A percentile compares a stretch with the other conserved stretches of the same genome.
phyloP scores from a whole-genome alignment of 768 basidiomycete genomes.

The Cyathus striatus region DNA sequence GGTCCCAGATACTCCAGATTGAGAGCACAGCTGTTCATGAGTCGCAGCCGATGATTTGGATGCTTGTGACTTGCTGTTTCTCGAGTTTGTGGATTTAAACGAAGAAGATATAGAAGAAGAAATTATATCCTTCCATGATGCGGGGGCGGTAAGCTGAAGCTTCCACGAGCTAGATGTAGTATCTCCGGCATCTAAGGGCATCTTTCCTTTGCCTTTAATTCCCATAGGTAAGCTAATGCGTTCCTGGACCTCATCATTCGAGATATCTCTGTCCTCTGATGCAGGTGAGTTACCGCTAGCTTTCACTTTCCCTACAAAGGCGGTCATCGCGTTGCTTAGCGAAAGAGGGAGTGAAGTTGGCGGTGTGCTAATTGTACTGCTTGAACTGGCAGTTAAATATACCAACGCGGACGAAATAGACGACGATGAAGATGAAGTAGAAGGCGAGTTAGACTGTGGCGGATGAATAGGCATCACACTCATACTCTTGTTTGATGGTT shows the following conservation, averaged over 20 bases:
- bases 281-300: conserved; percentile 4
- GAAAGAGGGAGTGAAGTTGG: conserved; percentile 51
- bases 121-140: conserved; percentile 35
- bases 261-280: conserved; percentile 10
- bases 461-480: no score
- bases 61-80: conserved; percentile 25
- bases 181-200: conserved; percentile 21
- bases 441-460: conserved; percentile 23
- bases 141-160: conserved; percentile 17
- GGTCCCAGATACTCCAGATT: conserved; percentile 29
- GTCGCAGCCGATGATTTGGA: conserved; percentile 11
- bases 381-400: conserved; percentile 30
- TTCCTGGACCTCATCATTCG: conserved; percentile 11
- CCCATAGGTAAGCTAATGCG: conserved; percentile 23
- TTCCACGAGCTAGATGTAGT: conserved; percentile 35
- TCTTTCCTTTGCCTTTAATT: conserved; percentile 28
- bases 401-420: conserved; percentile 40
- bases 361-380: conserved; percentile 48
- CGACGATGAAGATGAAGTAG: conserved; percentile 50
- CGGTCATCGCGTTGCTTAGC: conserved; percentile 37
- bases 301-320: conserved; percentile 22
- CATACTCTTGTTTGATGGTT: no score
- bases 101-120: conserved; percentile 30
- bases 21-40: conserved; percentile 28
- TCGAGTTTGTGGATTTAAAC: conserved; percentile 26